Conservation (phyloP, 768 basidiomycete species). For the Baorangia bicolor region DNA sequence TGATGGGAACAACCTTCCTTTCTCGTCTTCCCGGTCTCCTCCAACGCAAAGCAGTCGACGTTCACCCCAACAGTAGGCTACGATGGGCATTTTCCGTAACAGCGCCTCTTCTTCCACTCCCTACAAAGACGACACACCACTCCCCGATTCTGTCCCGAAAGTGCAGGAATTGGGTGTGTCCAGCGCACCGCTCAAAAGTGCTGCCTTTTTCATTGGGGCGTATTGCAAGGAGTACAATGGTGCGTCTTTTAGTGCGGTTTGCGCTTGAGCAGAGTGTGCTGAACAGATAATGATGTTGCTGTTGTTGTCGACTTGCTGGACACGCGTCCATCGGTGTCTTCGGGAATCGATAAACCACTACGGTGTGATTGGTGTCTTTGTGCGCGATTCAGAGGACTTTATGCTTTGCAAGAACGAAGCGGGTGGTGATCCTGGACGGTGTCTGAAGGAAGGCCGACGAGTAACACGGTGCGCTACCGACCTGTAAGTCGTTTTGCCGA, state of each 20-base stretch:
- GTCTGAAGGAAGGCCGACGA: constrained; percentile 91
- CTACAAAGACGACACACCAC: constrained; percentile 64
- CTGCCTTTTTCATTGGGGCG: constrained; percentile 95
- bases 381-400: constrained; percentile 69
- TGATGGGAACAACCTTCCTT: constrained; percentile 27
- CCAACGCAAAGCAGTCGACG: constrained; percentile 17
- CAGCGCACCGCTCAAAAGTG: constrained; percentile 92
- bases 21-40: constrained; percentile 17
- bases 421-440: constrained; percentile 80
- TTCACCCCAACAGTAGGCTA: constrained; percentile 16
- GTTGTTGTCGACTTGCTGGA: background rate
- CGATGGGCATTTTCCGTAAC: constrained; percentile 54
- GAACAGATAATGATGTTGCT: background rate
- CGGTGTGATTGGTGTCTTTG: background rate
- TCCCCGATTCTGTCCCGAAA: constrained; percentile 66
- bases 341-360: background rate
- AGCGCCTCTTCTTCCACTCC: constrained; percentile 48
- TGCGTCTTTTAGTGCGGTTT: constrained; percentile 38
- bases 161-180: constrained; percentile 88
- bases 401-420: constrained; percentile 98
- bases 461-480: constrained; percentile 96
- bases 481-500: constrained; percentile 56
- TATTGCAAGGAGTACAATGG: constrained; percentile 97
- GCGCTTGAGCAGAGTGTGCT: constrained; percentile 1
- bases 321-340: background rate